Evolutionary conservation across 2,329 filamentous ascomycete genomes (phyloP).

Genomic region (Scortechinia acanthostroma): DNA sequence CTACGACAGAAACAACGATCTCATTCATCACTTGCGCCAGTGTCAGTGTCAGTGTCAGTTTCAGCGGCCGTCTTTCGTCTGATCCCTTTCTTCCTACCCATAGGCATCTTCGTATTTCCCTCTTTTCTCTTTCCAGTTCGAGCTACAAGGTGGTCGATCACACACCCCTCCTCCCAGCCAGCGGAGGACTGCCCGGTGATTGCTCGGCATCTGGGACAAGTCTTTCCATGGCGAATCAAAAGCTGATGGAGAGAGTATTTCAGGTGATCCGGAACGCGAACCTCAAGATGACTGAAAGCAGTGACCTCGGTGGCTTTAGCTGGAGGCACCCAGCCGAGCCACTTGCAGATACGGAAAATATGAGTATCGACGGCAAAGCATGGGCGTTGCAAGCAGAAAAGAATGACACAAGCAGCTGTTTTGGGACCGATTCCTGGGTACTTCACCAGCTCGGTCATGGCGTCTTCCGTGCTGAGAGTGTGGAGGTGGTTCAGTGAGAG

Average conservation of each 20-base stretch:
- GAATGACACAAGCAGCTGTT: conserved; percentile 45
- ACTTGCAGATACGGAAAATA: conserved; percentile 39
- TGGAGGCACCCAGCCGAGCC: conserved; percentile 46
- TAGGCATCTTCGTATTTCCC: not conserved
- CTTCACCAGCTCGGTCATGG: conserved; percentile 38
- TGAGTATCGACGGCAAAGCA: conserved; percentile 53
- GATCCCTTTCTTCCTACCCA: too few species aligned
- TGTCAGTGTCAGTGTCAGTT: too few species aligned
- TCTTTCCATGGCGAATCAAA: conserved; percentile 42
- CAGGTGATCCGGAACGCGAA: conserved; percentile 37
- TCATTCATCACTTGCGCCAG: too few species aligned
- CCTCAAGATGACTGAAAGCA: conserved; percentile 43
- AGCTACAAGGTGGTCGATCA: conserved; percentile 54
- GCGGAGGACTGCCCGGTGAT: conserved; percentile 48
- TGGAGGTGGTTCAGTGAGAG: conserved; percentile 47
- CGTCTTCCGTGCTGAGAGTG: conserved; percentile 31
- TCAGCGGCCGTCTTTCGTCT: too few species aligned
- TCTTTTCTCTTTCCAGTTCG: conserved; percentile 37
- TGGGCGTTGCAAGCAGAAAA: conserved; percentile 43
- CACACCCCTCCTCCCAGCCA: conserved; percentile 57
- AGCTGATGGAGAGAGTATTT: conserved; percentile 49
- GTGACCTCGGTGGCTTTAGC: conserved; percentile 31
- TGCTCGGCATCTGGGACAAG: conserved; percentile 35
- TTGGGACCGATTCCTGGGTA: conserved; percentile 48
- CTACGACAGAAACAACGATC: too few species aligned